Evolutionary conservation across 2,329 filamentous ascomycete genomes (phyloP).

Genomic region (Cercospora berteroae): DNA sequence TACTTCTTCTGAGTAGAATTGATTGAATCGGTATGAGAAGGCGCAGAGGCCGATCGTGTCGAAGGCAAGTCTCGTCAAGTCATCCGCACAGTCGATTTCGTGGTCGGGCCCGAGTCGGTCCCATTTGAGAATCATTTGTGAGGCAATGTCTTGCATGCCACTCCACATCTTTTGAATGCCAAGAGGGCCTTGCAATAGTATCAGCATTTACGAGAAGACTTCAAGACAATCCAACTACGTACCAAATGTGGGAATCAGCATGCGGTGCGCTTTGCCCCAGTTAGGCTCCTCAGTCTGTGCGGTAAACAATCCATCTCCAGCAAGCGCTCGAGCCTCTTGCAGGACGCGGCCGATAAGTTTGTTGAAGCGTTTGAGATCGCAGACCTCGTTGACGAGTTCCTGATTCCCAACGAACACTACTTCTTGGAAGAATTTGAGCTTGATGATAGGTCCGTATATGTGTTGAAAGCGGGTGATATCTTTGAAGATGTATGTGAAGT

Average conservation of each 20-base stretch:
- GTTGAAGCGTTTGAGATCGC: constrained; percentile 49
- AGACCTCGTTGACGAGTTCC: constrained; percentile 40
- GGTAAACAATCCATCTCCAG: constrained; percentile 45
- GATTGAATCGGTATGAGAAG: constrained; percentile 71
- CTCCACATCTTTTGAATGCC: constrained; percentile 14
- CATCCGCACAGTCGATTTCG: constrained; percentile 60
- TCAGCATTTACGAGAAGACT: not conserved
- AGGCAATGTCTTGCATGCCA: constrained; percentile 51
- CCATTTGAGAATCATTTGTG: constrained; percentile 66
- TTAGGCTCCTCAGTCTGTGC: constrained; percentile 41
- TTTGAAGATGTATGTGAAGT: constrained; percentile 17
- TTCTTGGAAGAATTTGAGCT: constrained; percentile 16
- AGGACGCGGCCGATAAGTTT: constrained; percentile 57
- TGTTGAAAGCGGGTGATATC: constrained; percentile 21
- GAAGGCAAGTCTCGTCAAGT: constrained; percentile 67
- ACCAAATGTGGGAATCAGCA: constrained; percentile 50
- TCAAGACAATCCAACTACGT: constrained; percentile 26
- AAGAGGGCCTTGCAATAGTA: not conserved
- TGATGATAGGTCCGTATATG: constrained; percentile 27
- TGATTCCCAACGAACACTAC: constrained; percentile 25
- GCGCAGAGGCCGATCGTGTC: constrained; percentile 61
- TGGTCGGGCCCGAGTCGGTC: constrained; percentile 55
- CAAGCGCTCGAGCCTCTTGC: constrained; percentile 57
- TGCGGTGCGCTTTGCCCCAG: constrained; percentile 44
- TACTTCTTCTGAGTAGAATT: constrained; percentile 65